These are phyloP conservation scores for Rhynchospora breviuscula DNA, from an alignment of 176 grass and related monocot genomes.

Conservation along the genomic window DNA sequence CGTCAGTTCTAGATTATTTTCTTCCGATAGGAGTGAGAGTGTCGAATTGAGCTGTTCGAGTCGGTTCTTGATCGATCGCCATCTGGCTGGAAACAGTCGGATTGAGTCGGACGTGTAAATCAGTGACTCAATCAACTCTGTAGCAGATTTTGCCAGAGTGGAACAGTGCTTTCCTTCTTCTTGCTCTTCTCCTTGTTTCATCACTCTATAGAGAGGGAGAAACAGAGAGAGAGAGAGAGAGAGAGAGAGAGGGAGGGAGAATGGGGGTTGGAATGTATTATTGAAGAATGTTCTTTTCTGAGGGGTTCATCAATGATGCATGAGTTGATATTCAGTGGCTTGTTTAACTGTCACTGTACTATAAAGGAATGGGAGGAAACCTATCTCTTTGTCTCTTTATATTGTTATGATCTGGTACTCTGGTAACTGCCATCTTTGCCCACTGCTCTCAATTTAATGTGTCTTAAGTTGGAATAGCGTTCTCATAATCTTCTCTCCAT, in stretches of 20 bases:
- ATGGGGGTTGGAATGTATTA: neutral
- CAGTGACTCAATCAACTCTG: slow-evolving; percentile 26
- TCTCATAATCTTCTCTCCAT: neutral
- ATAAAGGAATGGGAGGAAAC: neutral
- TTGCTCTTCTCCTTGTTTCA: slow-evolving; percentile 28
- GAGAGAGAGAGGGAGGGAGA: slow-evolving; percentile 3
- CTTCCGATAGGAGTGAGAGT: slow-evolving; percentile 17
- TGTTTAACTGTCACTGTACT: slow-evolving; percentile 23
- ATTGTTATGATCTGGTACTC: neutral
- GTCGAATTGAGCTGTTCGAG: slow-evolving; percentile 59
- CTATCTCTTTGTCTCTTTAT: slow-evolving; percentile 12
- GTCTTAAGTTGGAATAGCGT: neutral
- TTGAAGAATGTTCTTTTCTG: slow-evolving; percentile 12
- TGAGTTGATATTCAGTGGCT: slow-evolving; percentile 4
- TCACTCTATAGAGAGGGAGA: slow-evolving; percentile 10
- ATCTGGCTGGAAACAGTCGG: slow-evolving; percentile 66
- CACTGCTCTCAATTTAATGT: neutral
- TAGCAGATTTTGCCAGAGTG: slow-evolving; percentile 12
- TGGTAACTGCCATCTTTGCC: slow-evolving; percentile 13
- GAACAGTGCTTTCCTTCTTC: slow-evolving; percentile 27
- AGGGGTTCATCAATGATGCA: slow-evolving; percentile 11
- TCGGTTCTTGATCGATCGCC: slow-evolving; percentile 53
- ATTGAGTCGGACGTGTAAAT: slow-evolving; percentile 45
- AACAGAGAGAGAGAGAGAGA: neutral
- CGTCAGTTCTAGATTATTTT: slow-evolving; percentile 20